Evolutionary conservation across 768 basidiomycete species (phyloP).

Genomic region (Clitopilus passeckerianus): DNA sequence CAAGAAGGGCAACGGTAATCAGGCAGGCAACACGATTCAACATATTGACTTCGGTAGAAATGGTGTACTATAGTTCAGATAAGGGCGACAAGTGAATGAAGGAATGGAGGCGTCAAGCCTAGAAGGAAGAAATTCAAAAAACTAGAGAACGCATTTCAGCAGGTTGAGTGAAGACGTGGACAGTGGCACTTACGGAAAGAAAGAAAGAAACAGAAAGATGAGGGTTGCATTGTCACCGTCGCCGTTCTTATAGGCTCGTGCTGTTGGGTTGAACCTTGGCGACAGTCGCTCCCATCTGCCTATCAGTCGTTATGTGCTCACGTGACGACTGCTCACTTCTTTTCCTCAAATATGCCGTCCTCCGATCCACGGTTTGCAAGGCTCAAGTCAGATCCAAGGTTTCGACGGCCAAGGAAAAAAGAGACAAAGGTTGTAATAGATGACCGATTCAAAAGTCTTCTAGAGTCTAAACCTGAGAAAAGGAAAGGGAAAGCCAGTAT

Average conservation of each 20-base stretch:
- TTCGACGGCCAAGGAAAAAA: slow-evolving; percentile 78
- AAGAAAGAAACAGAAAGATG: slow-evolving; percentile 2
- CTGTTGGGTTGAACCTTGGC: neutral
- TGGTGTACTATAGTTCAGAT: slow-evolving; percentile 1
- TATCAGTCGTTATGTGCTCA: neutral
- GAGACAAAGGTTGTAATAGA: slow-evolving; percentile 84
- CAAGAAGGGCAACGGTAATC: slow-evolving; percentile 32
- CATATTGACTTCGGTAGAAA: slow-evolving; percentile 30
- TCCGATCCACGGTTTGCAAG: slow-evolving; percentile 86
- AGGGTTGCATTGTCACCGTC: neutral
- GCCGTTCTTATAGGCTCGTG: neutral
- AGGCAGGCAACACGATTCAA: slow-evolving; percentile 33
- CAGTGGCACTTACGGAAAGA: slow-evolving; percentile 4
- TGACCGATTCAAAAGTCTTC: slow-evolving; percentile 83
- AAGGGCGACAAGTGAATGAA: slow-evolving; percentile 9
- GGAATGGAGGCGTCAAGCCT: slow-evolving; percentile 15
- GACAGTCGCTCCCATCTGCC: neutral
- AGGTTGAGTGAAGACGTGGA: neutral
- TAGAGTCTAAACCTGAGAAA: slow-evolving; percentile 39
- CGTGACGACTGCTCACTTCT: slow-evolving; percentile 2
- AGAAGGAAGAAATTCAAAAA: slow-evolving; percentile 10
- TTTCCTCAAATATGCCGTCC: slow-evolving; percentile 30
- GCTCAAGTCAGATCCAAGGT: slow-evolving; percentile 88
- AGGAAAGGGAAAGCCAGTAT: slow-evolving; percentile 18
- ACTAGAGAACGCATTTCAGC: neutral